Conservation (phyloP, 805 yeast genomes). For the Yarrowia deformans region DNA sequence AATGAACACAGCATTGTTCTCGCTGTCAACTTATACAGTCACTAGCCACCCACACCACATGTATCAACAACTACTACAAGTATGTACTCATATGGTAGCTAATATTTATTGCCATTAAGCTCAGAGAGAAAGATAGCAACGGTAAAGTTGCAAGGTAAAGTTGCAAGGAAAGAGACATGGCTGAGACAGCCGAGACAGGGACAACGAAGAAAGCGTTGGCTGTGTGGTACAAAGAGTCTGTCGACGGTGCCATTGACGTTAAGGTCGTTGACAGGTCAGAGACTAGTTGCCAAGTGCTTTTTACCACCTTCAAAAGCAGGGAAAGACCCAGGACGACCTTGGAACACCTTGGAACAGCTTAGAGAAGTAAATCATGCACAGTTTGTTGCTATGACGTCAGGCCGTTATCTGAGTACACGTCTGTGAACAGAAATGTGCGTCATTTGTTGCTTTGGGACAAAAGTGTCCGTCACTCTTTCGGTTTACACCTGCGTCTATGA, state of each 20-base stretch:
- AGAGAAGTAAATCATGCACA: background rate
- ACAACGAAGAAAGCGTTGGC: background rate
- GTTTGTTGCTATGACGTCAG: constrained; percentile 14
- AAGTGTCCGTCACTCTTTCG: constrained; percentile 7
- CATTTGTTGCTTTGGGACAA: background rate
- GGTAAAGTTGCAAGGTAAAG: background rate
- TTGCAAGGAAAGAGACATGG: background rate
- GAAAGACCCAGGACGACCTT: too few species aligned
- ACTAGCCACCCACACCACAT: too few species aligned
- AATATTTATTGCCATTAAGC: background rate
- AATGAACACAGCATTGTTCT: background rate
- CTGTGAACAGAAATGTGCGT: constrained; percentile 1
- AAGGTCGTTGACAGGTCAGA: too few species aligned
- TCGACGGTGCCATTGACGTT: too few species aligned
- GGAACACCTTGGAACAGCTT: too few species aligned
- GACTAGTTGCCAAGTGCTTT: too few species aligned
- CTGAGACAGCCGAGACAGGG: background rate
- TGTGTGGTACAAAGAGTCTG: too few species aligned
- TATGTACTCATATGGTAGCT: too few species aligned
- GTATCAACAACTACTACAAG: too few species aligned
- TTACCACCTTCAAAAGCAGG: background rate
- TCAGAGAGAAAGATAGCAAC: constrained; percentile 8
- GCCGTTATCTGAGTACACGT: background rate
- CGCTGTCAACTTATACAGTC: too few species aligned
- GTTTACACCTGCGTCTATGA: constrained; percentile 12